Evolutionary conservation across 495 filamentous ascomycete genomes (phyloP), one percentile per base, ranked within the genome.

Genomic region (Penicillium dipodomyicola): DNA sequence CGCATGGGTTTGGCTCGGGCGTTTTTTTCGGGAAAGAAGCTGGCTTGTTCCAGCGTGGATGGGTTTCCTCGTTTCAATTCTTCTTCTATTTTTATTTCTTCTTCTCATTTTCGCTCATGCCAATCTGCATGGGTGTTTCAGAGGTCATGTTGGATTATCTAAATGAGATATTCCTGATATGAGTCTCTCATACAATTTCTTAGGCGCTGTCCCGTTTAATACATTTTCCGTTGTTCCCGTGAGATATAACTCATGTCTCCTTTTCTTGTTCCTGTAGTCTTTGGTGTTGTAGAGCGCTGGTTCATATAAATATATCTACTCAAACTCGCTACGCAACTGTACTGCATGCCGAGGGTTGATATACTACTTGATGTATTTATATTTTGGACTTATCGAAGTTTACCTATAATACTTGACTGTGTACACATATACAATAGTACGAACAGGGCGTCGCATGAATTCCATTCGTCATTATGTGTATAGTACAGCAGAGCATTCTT

Each of bases 1-100:
- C 67, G 64, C 68, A 69, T 71, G 51, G 47, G 53, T 47, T 47
- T 59, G 65, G 59, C 56, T 65, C 68, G 62, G 71, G 68, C 62
- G 68, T 71, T 70, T 58, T 25, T 25, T 22, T 39, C 27, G 40
- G 40, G 45, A 39, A 35, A 40, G 25, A 14, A 27, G 46, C 17
- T 54, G 56, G 48, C 27, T 48, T 49, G 19, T 46, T 19, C 45
- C 23, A 11, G 51, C 22, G 30, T 33, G 23, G 14, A 29, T 42
- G 55, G 45, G 23, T 46, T 33, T 41, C 12, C 5, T 45, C 19
- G 4, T 22, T 19, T 44, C 27, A 9, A n/a, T 30, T 11, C 8
- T 39, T 53, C 14, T 32, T 29, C 33, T 44, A 19, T n/a, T 44
- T 8, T 19, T 33, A 6, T 47, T 39, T 14, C 22, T 39, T 14